Conservation (phyloP, 2,329 filamentous ascomycete genomes). For the Penicillium sp. region DNA sequence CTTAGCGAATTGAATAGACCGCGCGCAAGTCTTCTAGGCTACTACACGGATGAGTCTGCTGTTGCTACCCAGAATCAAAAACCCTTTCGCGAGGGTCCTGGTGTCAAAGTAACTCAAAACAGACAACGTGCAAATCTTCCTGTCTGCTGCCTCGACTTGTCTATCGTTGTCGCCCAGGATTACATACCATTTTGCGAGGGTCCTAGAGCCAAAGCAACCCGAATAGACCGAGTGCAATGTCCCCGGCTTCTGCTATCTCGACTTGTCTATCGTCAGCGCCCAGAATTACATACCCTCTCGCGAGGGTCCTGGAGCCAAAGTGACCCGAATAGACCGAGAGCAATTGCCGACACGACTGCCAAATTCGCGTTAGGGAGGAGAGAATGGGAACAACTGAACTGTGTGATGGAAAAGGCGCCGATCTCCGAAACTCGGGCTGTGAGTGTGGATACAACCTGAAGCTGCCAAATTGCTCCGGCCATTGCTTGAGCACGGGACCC, state of each 20-base stretch:
- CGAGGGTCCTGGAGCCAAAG: conserved; percentile 6
- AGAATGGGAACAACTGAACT: not conserved
- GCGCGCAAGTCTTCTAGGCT: not conserved
- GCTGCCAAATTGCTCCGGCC: conserved; percentile 1
- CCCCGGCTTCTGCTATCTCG: not conserved
- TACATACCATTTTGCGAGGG: not conserved
- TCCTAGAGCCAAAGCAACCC: conserved; percentile 1
- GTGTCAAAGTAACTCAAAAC: not conserved
- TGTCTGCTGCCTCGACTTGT: not conserved
- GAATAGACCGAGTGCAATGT: not conserved
- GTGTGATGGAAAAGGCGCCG: not conserved
- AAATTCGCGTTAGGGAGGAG: not conserved
- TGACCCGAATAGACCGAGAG: conserved; percentile 3
- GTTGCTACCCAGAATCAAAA: not conserved
- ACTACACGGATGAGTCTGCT: not conserved
- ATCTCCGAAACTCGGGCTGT: not conserved
- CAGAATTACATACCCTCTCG: not conserved
- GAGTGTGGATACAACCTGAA: not conserved
- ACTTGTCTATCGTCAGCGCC: not conserved
- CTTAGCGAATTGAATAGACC: not conserved
- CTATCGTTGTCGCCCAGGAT: not conserved
- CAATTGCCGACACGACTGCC: not conserved
- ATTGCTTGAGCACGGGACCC: conserved; percentile 1
- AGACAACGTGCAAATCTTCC: not conserved
- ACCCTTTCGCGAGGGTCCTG: conserved; percentile 4